Base-by-base conservation (phyloP, 768 basidiomycete genomes). In the Paxillus involutus region DNA sequence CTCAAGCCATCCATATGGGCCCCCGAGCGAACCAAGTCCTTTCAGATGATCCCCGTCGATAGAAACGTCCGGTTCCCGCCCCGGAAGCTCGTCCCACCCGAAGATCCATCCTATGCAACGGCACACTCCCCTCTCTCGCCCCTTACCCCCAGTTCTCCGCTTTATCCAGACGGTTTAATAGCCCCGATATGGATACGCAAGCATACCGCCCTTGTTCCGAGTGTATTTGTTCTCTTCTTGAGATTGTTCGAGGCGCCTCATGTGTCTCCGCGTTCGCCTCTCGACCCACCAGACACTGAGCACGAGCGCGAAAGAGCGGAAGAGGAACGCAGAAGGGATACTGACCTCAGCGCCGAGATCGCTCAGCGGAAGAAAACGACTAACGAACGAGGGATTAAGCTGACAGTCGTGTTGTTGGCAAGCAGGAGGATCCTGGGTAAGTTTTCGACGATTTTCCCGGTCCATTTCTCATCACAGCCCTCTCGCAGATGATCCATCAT, bases 131-230 rank as follows among this genome's bases (percentile, higher is more conserved):
- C 94, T 0, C 78, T 98, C n/a, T 98, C 94, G 0, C 97, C 97
- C 0, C 73, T 98, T 39, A 91, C 91, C 0, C 87, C 88, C 0
- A 79, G 88, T 1, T 97, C 94, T 0, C 96, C 97, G 0, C 75
- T 97, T 9, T 83, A 93, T 69, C 97, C 97, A 0, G 97, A 99
- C 66, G 97, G 97, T 0, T 73, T 99, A 50, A 93, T 99, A 49
- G 94, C 97, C 3, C 97, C 97, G 1, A 93, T 98, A 67, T 99
- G 97, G 97, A 85, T 98, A 33, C 81, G 94, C 42, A 99, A 98
- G 71, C 97, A 99, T 64, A 91, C 91, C 0, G 84, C 91, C 1
- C 84, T 97, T 32, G 73, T 98, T 0, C 97, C 97, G 0, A 88
- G 91, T 21, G 95, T 98, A 0, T 96, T 98, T 69, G 90, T 98